Conservation (phyloP, 305 asterid species). For the Fraxinus greggii region DNA sequence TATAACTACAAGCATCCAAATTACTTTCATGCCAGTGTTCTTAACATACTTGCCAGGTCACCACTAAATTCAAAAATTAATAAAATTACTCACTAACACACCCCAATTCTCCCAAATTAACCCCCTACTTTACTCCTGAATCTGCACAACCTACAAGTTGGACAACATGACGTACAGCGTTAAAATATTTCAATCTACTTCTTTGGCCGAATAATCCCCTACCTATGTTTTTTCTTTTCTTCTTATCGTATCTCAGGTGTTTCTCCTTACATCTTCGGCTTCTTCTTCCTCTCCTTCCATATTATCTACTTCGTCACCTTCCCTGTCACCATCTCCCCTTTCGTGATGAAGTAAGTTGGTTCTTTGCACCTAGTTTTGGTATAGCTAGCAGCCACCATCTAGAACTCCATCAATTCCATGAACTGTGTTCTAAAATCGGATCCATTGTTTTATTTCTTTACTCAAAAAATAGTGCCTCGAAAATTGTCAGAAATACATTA, state of each 20-base stretch:
- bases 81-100: not conserved
- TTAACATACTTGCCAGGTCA: not conserved
- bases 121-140: not conserved
- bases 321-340: not conserved
- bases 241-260: not conserved
- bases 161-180: not conserved
- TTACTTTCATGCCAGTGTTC: not conserved
- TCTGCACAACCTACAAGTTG: not conserved
- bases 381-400: not conserved
- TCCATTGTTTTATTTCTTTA: not conserved
- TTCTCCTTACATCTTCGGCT: not conserved
- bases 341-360: not conserved
- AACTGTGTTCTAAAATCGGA: not conserved
- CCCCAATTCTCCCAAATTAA: not conserved
- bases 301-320: not conserved
- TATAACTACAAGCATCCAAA: not conserved
- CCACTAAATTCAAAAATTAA: not conserved
- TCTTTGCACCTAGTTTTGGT: not conserved
- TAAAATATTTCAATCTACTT: not conserved
- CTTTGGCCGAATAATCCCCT: not conserved
- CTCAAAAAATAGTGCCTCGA: not conserved
- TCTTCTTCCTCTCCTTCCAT: not conserved
- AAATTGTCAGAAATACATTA: not conserved
- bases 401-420: not conserved
- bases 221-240: not conserved